Percentiles rank a stretch among this genome's conserved stretches.
These are phyloP conservation scores for Stachybotrys elegans DNA, from an alignment of 2,329 filamentous ascomycete species.

Conservation along the genomic window DNA sequence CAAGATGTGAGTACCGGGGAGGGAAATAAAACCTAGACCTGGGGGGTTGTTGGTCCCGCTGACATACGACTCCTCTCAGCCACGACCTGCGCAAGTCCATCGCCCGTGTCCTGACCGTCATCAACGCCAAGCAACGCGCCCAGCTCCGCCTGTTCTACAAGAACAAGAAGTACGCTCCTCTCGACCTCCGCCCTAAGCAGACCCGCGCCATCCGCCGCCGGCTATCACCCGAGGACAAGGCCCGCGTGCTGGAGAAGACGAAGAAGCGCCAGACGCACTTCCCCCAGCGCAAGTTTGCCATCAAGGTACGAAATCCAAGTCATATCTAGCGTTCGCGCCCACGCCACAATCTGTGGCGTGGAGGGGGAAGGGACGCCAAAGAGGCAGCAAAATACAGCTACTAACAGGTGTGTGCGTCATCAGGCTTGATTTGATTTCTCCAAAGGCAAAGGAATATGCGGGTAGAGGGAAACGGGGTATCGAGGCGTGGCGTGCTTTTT, in stretches of 20 bases:
- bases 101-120: slow-evolving; percentile 96
- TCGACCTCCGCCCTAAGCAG: slow-evolving; percentile 97
- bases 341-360: too few species aligned
- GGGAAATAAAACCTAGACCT: neutral
- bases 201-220: slow-evolving; percentile 96
- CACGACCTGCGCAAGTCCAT: slow-evolving; percentile 99
- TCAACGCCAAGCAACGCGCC: slow-evolving; percentile 98
- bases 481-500: slow-evolving; percentile 34
- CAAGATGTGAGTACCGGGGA: slow-evolving; percentile 79
- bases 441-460: slow-evolving; percentile 23
- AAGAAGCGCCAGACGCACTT: slow-evolving; percentile 96
- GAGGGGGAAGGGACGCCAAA: too few species aligned
- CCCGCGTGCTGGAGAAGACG: slow-evolving; percentile 82
- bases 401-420: too few species aligned
- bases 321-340: too few species aligned
- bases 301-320: slow-evolving; percentile 92
- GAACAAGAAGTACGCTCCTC: slow-evolving; percentile 98
- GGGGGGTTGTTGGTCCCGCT: slow-evolving; percentile 1
- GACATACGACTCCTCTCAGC: slow-evolving; percentile 50
- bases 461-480: slow-evolving; percentile 28
- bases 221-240: slow-evolving; percentile 86
- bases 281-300: slow-evolving; percentile 96
- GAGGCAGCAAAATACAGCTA: too few species aligned
- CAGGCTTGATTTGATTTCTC: slow-evolving; percentile 18
- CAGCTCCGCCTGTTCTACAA: slow-evolving; percentile 99